Conservation (phyloP, 768 basidiomycete genomes). For the Calocera cornea region DNA sequence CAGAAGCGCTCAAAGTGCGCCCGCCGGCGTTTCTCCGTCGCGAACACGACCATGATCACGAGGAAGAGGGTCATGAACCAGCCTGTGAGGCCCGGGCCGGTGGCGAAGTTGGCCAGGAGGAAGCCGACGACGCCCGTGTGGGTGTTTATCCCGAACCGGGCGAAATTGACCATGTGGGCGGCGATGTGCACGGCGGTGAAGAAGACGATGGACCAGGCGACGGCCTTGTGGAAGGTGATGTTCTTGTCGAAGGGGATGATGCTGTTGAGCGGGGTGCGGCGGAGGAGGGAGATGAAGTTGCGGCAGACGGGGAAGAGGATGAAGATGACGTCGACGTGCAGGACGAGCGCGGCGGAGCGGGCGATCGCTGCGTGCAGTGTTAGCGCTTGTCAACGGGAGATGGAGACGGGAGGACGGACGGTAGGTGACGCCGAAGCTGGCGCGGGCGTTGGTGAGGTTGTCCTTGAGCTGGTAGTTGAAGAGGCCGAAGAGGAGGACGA, state of each 20-base stretch:
- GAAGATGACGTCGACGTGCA: conserved; percentile 84
- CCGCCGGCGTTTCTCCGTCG: conserved; percentile 63
- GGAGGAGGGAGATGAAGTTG: conserved; percentile 80
- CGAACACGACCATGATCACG: conserved; percentile 66
- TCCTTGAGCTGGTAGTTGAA: conserved; percentile 70
- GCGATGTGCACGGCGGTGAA: conserved; percentile 61
- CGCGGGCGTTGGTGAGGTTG: conserved; percentile 51
- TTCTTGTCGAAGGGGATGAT: conserved; percentile 91
- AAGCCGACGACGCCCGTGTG: conserved; percentile 53
- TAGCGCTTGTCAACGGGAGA: not conserved
- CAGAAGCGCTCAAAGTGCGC: conserved; percentile 80
- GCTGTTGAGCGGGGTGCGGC: conserved; percentile 70
- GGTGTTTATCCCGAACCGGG: conserved; percentile 42
- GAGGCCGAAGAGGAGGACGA: conserved; percentile 66
- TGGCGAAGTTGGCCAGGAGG: conserved; percentile 63
- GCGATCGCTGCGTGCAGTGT: conserved; percentile 49
- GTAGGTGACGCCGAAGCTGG: conserved; percentile 62
- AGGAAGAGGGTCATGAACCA: conserved; percentile 51
- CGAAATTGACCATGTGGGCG: conserved; percentile 81
- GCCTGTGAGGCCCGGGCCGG: conserved; percentile 69
- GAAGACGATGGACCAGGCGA: conserved; percentile 78
- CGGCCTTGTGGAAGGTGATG: conserved; percentile 73
- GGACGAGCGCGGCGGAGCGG: conserved; percentile 73
- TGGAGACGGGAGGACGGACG: conserved; percentile 35
- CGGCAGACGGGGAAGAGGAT: conserved; percentile 92